These are phyloP conservation scores for Fusarium zealandicum DNA, from an alignment of 2,329 filamentous ascomycete species.

Conservation along the genomic window DNA sequence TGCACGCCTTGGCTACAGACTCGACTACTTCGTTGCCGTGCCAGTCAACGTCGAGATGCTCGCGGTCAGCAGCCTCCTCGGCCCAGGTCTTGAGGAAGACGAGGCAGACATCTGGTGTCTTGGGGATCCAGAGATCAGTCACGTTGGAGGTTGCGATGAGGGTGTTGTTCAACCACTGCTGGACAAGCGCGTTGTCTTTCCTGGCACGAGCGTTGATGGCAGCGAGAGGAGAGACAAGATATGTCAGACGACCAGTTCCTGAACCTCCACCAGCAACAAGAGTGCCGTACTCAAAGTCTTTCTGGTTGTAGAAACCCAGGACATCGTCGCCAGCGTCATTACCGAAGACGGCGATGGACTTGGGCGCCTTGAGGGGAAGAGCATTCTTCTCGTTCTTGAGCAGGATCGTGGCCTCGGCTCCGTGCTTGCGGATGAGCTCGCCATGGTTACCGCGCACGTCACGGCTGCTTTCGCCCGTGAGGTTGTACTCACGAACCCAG, in stretches of 20 bases:
- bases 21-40: constrained; percentile 68
- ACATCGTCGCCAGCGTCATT: constrained; percentile 61
- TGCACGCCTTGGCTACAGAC: constrained; percentile 66
- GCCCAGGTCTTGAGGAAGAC: constrained; percentile 71
- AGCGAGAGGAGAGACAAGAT: constrained; percentile 47
- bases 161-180: constrained; percentile 58
- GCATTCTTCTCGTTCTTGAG: constrained; percentile 73
- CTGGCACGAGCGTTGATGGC: constrained; percentile 56
- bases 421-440: constrained; percentile 63
- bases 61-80: constrained; percentile 68
- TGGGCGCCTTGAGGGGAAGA: constrained; percentile 65
- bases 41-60: constrained; percentile 62
- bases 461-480: constrained; percentile 61
- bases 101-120: constrained; percentile 69
- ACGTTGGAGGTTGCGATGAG: constrained; percentile 48
- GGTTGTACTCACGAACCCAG: constrained; percentile 51
- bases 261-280: constrained; percentile 66
- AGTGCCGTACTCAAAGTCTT: constrained; percentile 67
- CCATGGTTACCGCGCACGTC: constrained; percentile 63
- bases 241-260: constrained; percentile 50
- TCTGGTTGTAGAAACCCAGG: constrained; percentile 70
- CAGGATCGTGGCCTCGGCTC: constrained; percentile 66
- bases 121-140: constrained; percentile 55
- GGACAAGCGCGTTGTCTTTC: constrained; percentile 54
- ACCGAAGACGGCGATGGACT: constrained; percentile 64